Percentiles rank a stretch among this genome's conserved stretches.
These are phyloP conservation scores for Xylaria hypoxylon DNA, from an alignment of 2,329 filamentous ascomycete species.

Conservation along the genomic window DNA sequence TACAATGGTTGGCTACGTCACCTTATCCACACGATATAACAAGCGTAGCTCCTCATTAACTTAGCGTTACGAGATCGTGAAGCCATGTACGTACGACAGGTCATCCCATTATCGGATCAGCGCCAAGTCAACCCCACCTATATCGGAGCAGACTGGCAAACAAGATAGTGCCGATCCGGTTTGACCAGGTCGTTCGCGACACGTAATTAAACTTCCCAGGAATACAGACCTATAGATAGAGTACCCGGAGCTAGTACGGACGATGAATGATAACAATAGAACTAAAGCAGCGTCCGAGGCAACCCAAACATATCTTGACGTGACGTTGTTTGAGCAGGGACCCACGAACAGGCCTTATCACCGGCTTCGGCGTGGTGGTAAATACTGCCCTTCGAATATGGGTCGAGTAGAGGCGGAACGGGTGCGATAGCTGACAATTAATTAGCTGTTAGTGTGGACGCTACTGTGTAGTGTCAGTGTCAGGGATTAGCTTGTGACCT, in stretches of 20 bases:
- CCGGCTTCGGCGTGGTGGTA: conserved; percentile 36
- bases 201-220: conserved; percentile 21
- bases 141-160: conserved; percentile 14
- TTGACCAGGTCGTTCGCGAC: conserved; percentile 18
- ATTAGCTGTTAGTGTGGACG: conserved; percentile 6
- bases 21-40: conserved; percentile 14
- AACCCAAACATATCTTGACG: neutral
- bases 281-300: conserved; percentile 33
- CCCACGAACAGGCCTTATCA: conserved; percentile 32
- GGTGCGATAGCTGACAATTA: conserved; percentile 21
- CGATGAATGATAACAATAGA: conserved; percentile 10
- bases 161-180: conserved; percentile 15
- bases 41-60: conserved; percentile 9
- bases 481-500: conserved; percentile 16
- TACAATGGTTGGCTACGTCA: conserved; percentile 26
- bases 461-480: neutral
- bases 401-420: conserved; percentile 18
- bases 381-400: conserved; percentile 14
- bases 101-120: conserved; percentile 29
- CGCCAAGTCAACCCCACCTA: conserved; percentile 24
- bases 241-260: conserved; percentile 4
- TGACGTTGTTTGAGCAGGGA: conserved; percentile 18
- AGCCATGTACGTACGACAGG: neutral
- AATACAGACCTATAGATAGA: conserved; percentile 1
- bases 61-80: conserved; percentile 21